phyloP scores from a whole-genome alignment of 768 basidiomycete genomes.

The Suillus subluteus region DNA sequence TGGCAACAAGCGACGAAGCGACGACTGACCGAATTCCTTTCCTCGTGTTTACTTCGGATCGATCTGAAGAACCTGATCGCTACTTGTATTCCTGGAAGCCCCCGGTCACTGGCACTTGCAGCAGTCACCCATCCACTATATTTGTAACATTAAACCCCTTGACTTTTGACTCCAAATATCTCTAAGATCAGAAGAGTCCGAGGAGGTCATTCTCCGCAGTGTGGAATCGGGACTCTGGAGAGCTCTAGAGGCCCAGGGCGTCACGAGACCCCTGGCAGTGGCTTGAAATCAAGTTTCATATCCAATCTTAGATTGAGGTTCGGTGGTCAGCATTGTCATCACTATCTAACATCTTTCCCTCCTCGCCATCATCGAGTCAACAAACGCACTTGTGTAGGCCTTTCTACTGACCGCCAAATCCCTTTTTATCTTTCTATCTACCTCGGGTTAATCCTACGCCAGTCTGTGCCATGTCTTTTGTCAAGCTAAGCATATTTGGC shows the following conservation, averaged over 20 bases:
- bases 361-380: slow-evolving; percentile 21
- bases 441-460: slow-evolving; percentile 5
- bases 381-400: slow-evolving; percentile 2
- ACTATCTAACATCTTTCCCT: slow-evolving; percentile 21
- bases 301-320: slow-evolving; percentile 4
- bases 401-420: neutral
- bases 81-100: neutral
- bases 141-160: neutral
- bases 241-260: neutral
- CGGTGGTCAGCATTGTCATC: slow-evolving; percentile 4
- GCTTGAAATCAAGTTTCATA: neutral
- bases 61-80: neutral
- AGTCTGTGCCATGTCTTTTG: slow-evolving; percentile 73
- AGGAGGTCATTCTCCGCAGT: slow-evolving; percentile 3
- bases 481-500: slow-evolving; percentile 98
- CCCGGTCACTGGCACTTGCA: slow-evolving; percentile 4
- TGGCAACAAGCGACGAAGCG: neutral
- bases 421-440: neutral
- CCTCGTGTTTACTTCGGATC: slow-evolving; percentile 6
- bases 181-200: neutral
- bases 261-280: slow-evolving; percentile 8
- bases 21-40: neutral
- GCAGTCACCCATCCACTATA: neutral
- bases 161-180: neutral
- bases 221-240: neutral